Percentiles rank a stretch among this genome's conserved stretches.
Evolutionary conservation across 2,329 filamentous ascomycete genomes (phyloP).

Genomic region (Colletotrichum simmondsii): DNA sequence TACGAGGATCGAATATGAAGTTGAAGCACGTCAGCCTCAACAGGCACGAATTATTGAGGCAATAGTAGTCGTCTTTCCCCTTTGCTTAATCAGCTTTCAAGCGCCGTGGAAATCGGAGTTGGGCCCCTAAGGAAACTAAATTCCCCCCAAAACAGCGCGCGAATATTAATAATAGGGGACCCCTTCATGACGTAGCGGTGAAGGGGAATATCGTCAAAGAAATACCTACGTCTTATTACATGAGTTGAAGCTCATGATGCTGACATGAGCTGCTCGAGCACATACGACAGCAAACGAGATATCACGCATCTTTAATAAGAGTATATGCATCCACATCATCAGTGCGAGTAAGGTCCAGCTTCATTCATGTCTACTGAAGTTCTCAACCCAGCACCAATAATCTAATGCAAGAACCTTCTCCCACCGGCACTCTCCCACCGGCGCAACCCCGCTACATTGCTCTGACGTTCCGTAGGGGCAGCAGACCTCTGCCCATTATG

Average conservation of each 20-base stretch:
- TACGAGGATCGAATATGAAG: not conserved
- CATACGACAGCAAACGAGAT: not conserved
- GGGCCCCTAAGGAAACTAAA: not conserved
- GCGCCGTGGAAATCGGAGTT: not conserved
- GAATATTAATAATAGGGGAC: not conserved
- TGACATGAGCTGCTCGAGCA: not conserved
- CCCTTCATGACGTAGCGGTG: not conserved
- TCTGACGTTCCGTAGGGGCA: too few species aligned
- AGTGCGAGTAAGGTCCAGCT: too few species aligned
- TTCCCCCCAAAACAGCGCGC: not conserved
- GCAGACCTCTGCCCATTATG: too few species aligned
- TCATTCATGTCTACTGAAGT: too few species aligned
- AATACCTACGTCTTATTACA: not conserved
- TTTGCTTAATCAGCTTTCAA: not conserved
- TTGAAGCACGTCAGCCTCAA: not conserved
- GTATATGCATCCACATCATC: too few species aligned
- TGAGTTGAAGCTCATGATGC: too few species aligned
- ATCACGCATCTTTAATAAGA: not conserved
- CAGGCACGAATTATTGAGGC: too few species aligned
- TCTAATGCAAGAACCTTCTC: too few species aligned
- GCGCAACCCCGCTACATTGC: too few species aligned
- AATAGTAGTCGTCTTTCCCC: not conserved
- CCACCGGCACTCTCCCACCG: too few species aligned
- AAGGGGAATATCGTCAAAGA: not conserved
- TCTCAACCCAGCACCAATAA: too few species aligned